Base-by-base conservation (phyloP, 2,329 filamentous ascomycete species). In the Fusarium kyushuense region DNA sequence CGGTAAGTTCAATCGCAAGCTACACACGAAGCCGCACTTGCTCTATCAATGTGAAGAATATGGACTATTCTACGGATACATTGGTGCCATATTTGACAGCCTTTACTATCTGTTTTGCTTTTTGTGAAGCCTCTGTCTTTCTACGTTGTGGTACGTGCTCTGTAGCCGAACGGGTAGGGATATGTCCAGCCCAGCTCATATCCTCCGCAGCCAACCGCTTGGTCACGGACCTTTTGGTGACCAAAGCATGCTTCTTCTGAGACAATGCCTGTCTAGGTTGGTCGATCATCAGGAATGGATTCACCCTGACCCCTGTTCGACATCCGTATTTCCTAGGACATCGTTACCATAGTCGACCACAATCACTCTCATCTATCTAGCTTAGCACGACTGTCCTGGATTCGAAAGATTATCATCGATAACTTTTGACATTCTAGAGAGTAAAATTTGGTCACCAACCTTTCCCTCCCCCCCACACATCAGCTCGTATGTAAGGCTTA, bases 241-340 rank as follows among this genome's bases (percentile, higher is more conserved):
- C 52, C 72, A 65, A 59, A 59, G 71, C 72, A 68, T 62, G 13
- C 47, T 56, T 36, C 30, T 43, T 54, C 54, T 71, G 62, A 73
- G 70, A 72, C 70, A 71, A 59, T 67, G 61, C 70, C 67, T 72
- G 60, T 49, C 57, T 59, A 57, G 64, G 70, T 70, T 54, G 58
- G 72, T 67, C 63, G 72, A 74, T 74, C 72, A 71, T 66, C 61
- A 64, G 58, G 46, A 62, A 57, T 51, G 45, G 46, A 54, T 61
- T 65, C 57, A 40, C 23, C 32, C 14, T 49, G 45, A 6, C 55
- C 59, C 54, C 58, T 53, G 38, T 58, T 71, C 54, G 47, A 63
- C 41, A 45, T 35, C 16, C 49, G 40, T 63, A 54, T 48, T 42
- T 57, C 58, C 49, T 72, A 45, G 61, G 54, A 63, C 41, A 62